Base-by-base conservation (phyloP, 306 rosid species). In the Calophaca sinica region DNA sequence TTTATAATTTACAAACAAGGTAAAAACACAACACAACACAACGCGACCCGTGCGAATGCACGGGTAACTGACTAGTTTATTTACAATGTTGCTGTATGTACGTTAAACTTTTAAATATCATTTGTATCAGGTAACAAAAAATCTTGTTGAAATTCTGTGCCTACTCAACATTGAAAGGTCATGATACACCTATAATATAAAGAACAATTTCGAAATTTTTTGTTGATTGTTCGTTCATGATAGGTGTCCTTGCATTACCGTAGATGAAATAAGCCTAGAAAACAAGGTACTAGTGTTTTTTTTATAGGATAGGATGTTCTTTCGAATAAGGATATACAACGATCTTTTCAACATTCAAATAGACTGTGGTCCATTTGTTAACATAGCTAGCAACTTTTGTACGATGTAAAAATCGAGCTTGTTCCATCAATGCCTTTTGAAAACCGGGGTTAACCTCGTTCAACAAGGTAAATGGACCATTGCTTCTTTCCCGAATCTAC, bases 201-300 rank as follows among this genome's bases (percentile, higher is more conserved):
- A 12, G 3, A 29, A 45, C 46, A 72, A 13, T 9, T 31, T 59
- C 28, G 12, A 57, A 28, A 20, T 72, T 58, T 2, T 66, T 69
- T 69, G 36, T 69, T 20, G 12, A 20, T 72, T 58, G 4, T 66
- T 69, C 51, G 36, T 69, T 20, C 10, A 32, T 41, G 73, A 13
- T 45, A 66, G n/a, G 61, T 28, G 64, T 76, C 68, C 70, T 80
- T 61, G 61, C 63, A 55, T 26, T 72, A 53, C 35, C 72, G 26
- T 46, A 5, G 45, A 46, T 44, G n/a, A 45, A 58, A 61, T 15
- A 58, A 12, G 7, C 66, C 66, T 35, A 50, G 6, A 74, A 68
- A 32, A 15, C 9, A 5, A 53, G 62, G 61, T 45, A 53, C 41
- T 50, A 14, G 2, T 20, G 13, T 59, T 65, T 73, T 13, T 58